Percentiles rank a stretch among this genome's conserved stretches.
These are phyloP conservation scores for Maudiozyma humilis DNA, from an alignment of 1,139 yeast species.

Conservation along the genomic window DNA sequence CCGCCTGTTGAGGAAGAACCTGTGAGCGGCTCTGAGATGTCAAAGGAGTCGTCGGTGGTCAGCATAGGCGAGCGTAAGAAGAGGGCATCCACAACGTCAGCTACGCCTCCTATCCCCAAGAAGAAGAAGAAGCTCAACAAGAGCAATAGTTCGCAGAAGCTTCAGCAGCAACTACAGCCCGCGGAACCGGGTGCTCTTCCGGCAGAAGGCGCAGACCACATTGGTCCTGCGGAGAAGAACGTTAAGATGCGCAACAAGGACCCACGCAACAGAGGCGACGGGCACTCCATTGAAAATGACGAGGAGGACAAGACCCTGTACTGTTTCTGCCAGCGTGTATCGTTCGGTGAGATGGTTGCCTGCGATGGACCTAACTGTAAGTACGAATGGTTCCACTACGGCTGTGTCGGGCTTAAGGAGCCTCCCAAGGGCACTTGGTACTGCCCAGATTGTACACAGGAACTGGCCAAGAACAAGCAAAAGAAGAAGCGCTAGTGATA, in stretches of 20 bases:
- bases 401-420: slow-evolving; percentile 59
- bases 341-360: slow-evolving; percentile 73
- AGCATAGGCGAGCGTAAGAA: slow-evolving; percentile 20
- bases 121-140: slow-evolving; percentile 19
- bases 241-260: slow-evolving; percentile 1
- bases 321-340: slow-evolving; percentile 61
- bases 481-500: slow-evolving; percentile 17
- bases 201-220: neutral
- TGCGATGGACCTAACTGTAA: slow-evolving; percentile 68
- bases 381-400: slow-evolving; percentile 71
- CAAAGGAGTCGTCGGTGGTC: slow-evolving; percentile 24
- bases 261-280: slow-evolving; percentile 3
- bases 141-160: slow-evolving; percentile 2
- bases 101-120: slow-evolving; percentile 14
- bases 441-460: slow-evolving; percentile 52
- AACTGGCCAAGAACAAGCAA: slow-evolving; percentile 23
- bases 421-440: slow-evolving; percentile 72
- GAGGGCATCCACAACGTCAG: slow-evolving; percentile 17
- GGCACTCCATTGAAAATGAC: slow-evolving; percentile 23
- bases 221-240: neutral
- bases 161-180: neutral
- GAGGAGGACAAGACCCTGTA: slow-evolving; percentile 42
- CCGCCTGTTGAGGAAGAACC: slow-evolving; percentile 44
- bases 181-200: neutral
- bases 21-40: slow-evolving; percentile 27